Conservation (phyloP, 169 alveolate species). For the Hepatocystis sp. region DNA sequence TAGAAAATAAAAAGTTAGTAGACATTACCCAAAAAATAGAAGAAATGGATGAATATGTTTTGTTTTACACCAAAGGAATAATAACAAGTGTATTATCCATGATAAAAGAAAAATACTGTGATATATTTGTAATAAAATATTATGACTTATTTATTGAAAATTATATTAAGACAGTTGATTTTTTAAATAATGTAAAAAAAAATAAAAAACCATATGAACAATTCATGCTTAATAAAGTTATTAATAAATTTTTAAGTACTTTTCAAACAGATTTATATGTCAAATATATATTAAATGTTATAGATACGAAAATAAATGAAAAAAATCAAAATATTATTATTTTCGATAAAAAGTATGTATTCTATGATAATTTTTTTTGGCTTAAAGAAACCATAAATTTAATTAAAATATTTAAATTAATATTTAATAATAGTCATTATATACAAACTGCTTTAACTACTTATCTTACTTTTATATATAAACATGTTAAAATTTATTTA, state of each 20-base stretch:
- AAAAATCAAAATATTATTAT: constrained; percentile 36
- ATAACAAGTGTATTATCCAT: constrained; percentile 67
- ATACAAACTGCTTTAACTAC: constrained; percentile 24
- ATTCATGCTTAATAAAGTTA: constrained; percentile 19
- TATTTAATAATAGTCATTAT: constrained; percentile 66
- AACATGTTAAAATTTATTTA: constrained; percentile 64
- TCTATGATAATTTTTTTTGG: constrained; percentile 71
- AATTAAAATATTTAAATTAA: constrained; percentile 62
- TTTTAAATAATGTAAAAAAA: constrained; percentile 58
- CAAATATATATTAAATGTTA: constrained; percentile 53
- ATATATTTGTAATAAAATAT: constrained; percentile 59
- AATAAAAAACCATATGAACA: constrained; percentile 58
- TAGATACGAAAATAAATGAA: constrained; percentile 70
- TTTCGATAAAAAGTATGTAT: constrained; percentile 74
- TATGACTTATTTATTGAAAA: constrained; percentile 78
- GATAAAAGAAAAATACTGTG: constrained; percentile 19
- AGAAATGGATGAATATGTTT: constrained; percentile 66
- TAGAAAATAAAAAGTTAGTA: constrained; percentile 22
- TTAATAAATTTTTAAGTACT: constrained; percentile 49
- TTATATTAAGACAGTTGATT: constrained; percentile 72
- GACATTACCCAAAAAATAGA: constrained; percentile 56
- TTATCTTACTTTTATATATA: constrained; percentile 65
- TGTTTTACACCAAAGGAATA: constrained; percentile 75
- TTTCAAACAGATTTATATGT: constrained; percentile 68
- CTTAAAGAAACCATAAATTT: constrained; percentile 70